Conservation (phyloP, 768 basidiomycete genomes). For the Auricularia sp. region DNA sequence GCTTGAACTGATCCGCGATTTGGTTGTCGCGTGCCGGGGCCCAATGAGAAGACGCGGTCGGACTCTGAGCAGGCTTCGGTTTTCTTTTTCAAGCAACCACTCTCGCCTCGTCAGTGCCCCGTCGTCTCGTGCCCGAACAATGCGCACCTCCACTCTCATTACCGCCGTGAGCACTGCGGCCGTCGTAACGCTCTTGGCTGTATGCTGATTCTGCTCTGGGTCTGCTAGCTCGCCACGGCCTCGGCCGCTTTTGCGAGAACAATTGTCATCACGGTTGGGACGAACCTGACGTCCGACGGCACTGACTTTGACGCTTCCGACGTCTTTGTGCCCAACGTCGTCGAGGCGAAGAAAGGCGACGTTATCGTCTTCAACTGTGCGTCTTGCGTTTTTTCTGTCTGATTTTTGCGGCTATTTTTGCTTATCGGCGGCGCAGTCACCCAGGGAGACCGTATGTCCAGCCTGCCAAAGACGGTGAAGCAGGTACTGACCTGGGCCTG, state of each 20-base stretch:
- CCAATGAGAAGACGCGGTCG: too few species aligned
- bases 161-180: not conserved
- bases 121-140: conserved; percentile 3
- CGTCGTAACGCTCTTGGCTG: not conserved
- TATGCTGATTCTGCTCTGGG: not conserved
- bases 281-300: not conserved
- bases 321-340: not conserved
- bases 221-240: not conserved
- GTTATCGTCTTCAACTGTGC: not conserved
- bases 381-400: not conserved
- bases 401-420: not conserved
- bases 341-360: not conserved
- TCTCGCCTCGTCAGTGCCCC: not conserved
- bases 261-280: not conserved
- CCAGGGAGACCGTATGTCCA: not conserved
- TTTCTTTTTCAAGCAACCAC: not conserved
- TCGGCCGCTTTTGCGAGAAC: not conserved
- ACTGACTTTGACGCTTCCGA: not conserved
- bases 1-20: too few species aligned
- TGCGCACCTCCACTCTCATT: conserved; percentile 1
- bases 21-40: too few species aligned
- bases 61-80: not conserved
- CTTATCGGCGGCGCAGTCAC: not conserved
- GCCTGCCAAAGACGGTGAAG: not conserved
- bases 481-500: not conserved